Base-by-base conservation (phyloP, 2,329 filamentous ascomycete genomes). In the Didymosphaeria variabile region DNA sequence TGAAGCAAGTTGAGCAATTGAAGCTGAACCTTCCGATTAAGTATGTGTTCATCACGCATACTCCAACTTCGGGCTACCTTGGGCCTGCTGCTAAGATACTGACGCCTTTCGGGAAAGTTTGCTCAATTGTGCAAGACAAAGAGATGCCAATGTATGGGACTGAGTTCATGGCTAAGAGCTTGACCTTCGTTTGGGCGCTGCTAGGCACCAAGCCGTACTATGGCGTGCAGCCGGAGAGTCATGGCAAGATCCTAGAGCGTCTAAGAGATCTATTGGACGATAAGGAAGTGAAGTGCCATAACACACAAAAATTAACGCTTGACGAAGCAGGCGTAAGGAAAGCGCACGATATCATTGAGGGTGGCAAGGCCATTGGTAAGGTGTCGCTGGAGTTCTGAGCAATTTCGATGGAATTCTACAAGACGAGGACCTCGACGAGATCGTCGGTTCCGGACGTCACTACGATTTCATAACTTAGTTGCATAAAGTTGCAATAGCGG, bases 131-230 rank as follows among this genome's bases (percentile, higher is more conserved):
- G 15, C 81, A 84, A 66, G 77, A 77, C 8, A 64, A 76, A 47
- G 77, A 80, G 36, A 64, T 78, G 34, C 76, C 76, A 26, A 79
- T 82, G 77, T 82, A 83, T 61, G 80, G 80, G 2, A 79, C 80
- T 2, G 74, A 81, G 67, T 82, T 80, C 67, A 81, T 82, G 79
- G 75, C 79, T 52, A 83, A 83, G 69, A 79, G 75, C 17, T 62
- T 83, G 54, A 77, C 75, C 0, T 83, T 81, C 57, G 69, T 74
- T 3, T 83, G 81, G 80, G 77, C 74, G 64, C 72, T 80, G 65
- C 51, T 83, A 10, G 79, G 79, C 1, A 79, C 79, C 1, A 79
- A 81, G 23, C 71, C 76, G 3, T 81, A 78, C 64, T 79, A 82
- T 57, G 66, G 72, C 19, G 74, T 78, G n/a, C 71, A 78, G 32